Conservation (phyloP, 305 asterid genomes). For the Rubia occidens region DNA sequence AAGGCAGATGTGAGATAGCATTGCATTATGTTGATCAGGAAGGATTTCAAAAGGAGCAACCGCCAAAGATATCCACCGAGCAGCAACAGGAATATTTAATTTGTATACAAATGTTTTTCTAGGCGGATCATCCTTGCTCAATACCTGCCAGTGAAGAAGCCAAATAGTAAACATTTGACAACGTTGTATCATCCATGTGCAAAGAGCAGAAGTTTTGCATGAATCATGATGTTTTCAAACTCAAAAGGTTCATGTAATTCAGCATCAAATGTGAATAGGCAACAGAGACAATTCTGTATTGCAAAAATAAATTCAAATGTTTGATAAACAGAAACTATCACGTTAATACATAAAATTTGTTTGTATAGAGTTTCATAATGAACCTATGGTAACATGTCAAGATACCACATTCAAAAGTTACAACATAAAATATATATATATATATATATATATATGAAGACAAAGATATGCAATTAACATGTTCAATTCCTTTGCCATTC, state of each 20-base stretch:
- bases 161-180: background rate
- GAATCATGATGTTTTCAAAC: background rate
- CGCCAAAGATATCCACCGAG: slow-evolving; percentile 83
- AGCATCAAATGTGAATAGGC: background rate
- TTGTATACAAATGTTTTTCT: slow-evolving; percentile 80
- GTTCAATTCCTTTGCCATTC: background rate
- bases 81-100: slow-evolving; percentile 86
- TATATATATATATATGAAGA: background rate
- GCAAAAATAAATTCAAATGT: background rate
- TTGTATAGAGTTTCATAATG: background rate
- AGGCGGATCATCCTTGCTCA: slow-evolving; percentile 84
- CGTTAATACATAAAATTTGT: background rate
- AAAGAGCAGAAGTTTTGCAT: background rate
- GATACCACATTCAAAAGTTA: background rate
- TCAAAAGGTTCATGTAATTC: background rate
- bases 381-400: background rate
- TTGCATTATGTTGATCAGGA: slow-evolving; percentile 64
- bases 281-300: background rate
- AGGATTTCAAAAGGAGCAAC: slow-evolving; percentile 89
- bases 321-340: background rate
- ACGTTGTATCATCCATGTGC: background rate
- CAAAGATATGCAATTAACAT: background rate
- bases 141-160: slow-evolving; percentile 41
- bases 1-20: slow-evolving; percentile 65
- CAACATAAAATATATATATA: background rate